These are phyloP conservation scores for Ailanthus altissimus DNA, from an alignment of 345 rosid species.

Conservation along the genomic window DNA sequence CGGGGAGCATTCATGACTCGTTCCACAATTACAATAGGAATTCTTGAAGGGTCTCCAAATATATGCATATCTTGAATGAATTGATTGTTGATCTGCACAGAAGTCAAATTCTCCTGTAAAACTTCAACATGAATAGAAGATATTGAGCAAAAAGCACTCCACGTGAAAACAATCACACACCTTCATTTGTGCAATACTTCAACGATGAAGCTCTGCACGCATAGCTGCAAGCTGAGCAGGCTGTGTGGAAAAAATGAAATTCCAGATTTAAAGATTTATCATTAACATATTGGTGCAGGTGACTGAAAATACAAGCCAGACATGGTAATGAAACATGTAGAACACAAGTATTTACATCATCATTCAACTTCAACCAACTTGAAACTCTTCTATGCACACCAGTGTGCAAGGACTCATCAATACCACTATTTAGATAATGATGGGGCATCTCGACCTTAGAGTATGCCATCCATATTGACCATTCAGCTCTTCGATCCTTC, in stretches of 20 bases:
- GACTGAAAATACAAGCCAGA: constrained; percentile 24
- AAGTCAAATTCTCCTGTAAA: constrained; percentile 24
- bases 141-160: constrained; percentile 1
- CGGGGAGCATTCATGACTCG: constrained; percentile 85
- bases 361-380: constrained; percentile 61
- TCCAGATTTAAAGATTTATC: constrained; percentile 23
- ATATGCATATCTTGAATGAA: constrained; percentile 92
- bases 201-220: constrained; percentile 94
- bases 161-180: constrained; percentile 41
- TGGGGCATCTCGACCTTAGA: constrained; percentile 96
- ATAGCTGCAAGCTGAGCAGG: constrained; percentile 79
- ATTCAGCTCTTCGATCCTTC: constrained; percentile 83
- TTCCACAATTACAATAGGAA: constrained; percentile 83
- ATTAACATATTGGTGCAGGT: not conserved
- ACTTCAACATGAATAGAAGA: constrained; percentile 14
- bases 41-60: constrained; percentile 76
- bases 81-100: constrained; percentile 75
- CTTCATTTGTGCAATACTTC: constrained; percentile 95
- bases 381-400: constrained; percentile 60
- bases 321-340: constrained; percentile 9
- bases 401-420: constrained; percentile 59
- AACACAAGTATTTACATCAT: constrained; percentile 56
- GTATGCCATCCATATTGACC: constrained; percentile 99
- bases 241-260: constrained; percentile 42
- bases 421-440: constrained; percentile 75